Conservation (phyloP, 352 stramenopile genomes). For the Phytophthora cactorum region DNA sequence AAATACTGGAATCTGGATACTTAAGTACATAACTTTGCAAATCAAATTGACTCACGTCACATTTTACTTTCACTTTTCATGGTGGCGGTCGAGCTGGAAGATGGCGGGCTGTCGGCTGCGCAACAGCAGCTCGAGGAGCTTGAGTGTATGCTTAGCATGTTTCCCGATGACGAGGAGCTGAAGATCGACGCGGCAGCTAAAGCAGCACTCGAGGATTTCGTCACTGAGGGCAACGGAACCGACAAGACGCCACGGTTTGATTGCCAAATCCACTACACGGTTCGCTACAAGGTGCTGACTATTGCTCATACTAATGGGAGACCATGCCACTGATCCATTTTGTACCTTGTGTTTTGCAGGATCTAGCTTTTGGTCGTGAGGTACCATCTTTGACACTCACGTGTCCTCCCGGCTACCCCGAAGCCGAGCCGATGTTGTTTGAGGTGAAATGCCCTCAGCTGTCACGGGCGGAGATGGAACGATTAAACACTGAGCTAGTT, state of each 20-base stretch:
- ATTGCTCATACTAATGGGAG: background rate
- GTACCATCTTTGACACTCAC: slow-evolving; percentile 54
- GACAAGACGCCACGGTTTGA: slow-evolving; percentile 4
- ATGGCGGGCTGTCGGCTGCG: slow-evolving; percentile 8
- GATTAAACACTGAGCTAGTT: slow-evolving; percentile 43
- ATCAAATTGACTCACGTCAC: background rate
- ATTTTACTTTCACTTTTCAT: slow-evolving; percentile 1
- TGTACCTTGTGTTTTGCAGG: slow-evolving; percentile 19
- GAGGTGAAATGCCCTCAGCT: slow-evolving; percentile 61
- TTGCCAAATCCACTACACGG: slow-evolving; percentile 46
- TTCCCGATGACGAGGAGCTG: slow-evolving; percentile 53
- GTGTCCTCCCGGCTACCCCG: slow-evolving; percentile 54
- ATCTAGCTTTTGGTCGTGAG: slow-evolving; percentile 28
- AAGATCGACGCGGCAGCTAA: slow-evolving; percentile 36
- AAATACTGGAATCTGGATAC: slow-evolving; percentile 3
- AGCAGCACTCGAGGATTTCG: slow-evolving; percentile 32
- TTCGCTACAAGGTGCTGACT: slow-evolving; percentile 46
- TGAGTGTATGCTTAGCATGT: slow-evolving; percentile 85
- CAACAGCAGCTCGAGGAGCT: slow-evolving; percentile 71
- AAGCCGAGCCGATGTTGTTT: slow-evolving; percentile 36
- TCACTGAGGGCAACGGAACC: background rate
- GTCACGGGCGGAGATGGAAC: slow-evolving; percentile 44
- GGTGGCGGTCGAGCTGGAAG: background rate
- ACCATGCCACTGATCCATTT: background rate
- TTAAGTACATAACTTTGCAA: background rate